These are phyloP conservation scores for Ustilago esculenta DNA, from an alignment of 1,284 basidiomycete genomes.

Conservation along the genomic window DNA sequence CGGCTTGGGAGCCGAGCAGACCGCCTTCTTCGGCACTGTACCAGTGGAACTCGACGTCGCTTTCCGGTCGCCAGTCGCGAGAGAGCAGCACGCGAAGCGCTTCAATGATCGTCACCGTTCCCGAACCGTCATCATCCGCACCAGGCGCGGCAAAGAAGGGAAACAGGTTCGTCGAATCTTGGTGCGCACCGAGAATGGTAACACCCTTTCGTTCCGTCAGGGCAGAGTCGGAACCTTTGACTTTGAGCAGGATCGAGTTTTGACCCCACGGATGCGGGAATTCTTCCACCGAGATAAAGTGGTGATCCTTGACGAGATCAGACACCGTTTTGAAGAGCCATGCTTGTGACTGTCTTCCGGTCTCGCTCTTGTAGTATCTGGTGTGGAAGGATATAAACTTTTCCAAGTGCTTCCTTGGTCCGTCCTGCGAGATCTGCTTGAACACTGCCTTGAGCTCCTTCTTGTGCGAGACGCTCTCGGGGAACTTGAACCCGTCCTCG, in stretches of 20 bases:
- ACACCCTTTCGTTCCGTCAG: constrained; percentile 66
- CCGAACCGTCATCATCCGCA: constrained; percentile 86
- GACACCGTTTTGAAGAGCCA: constrained; percentile 74
- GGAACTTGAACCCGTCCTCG: constrained; percentile 31
- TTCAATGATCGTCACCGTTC: constrained; percentile 90
- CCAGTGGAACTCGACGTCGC: constrained; percentile 91
- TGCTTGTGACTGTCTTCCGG: constrained; percentile 77
- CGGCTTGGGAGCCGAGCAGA: constrained; percentile 91
- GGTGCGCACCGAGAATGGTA: constrained; percentile 81
- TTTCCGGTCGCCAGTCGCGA: constrained; percentile 78
- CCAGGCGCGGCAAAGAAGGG: constrained; percentile 61
- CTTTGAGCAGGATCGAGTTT: constrained; percentile 77
- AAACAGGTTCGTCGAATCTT: constrained; percentile 74
- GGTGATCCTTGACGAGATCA: constrained; percentile 17
- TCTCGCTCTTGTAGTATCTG: constrained; percentile 72
- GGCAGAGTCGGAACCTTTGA: constrained; percentile 45
- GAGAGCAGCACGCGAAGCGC: constrained; percentile 83
- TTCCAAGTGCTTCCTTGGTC: constrained; percentile 47
- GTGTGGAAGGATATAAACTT: constrained; percentile 71
- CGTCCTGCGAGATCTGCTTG: constrained; percentile 42
- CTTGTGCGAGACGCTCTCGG: constrained; percentile 28
- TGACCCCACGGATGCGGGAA: constrained; percentile 92
- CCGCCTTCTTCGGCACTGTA: constrained; percentile 93
- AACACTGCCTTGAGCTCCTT: constrained; percentile 43
- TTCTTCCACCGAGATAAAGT: constrained; percentile 76